phyloP scores from a whole-genome alignment of 2,329 filamentous ascomycete species.

The Aspergillus puulaauensis region DNA sequence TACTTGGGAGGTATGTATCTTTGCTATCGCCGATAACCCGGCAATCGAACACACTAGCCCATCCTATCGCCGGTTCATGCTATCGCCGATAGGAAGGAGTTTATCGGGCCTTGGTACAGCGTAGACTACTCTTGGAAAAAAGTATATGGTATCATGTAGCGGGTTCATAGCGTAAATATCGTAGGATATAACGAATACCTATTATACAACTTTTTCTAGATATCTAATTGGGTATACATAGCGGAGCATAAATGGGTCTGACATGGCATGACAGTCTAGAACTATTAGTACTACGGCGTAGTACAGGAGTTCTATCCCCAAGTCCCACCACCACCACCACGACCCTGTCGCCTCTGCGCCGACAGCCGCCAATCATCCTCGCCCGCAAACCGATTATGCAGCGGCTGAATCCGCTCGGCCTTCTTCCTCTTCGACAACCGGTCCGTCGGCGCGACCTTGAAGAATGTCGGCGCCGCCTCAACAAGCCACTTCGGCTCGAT shows the following conservation, averaged over 20 bases:
- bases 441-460: slow-evolving; percentile 91
- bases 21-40: background rate
- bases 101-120: background rate
- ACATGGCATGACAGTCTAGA: background rate
- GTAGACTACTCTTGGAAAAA: background rate
- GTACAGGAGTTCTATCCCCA: slow-evolving; percentile 60
- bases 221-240: slow-evolving; percentile 2
- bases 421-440: slow-evolving; percentile 85
- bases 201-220: slow-evolving; percentile 2
- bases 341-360: slow-evolving; percentile 79
- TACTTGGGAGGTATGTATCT: too few relatives aligned
- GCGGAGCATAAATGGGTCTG: background rate
- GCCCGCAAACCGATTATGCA: slow-evolving; percentile 88
- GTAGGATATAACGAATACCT: background rate
- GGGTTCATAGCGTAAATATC: too few relatives aligned
- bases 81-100: background rate
- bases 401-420: slow-evolving; percentile 89
- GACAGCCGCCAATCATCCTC: slow-evolving; percentile 95
- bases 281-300: background rate
- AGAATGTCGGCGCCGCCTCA: slow-evolving; percentile 96
- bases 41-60: background rate
- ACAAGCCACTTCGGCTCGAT: slow-evolving; percentile 96
- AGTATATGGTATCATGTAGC: background rate
- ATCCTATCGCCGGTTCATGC: background rate
- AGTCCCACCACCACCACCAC: slow-evolving; percentile 85